A percentile compares a stretch with the other conserved stretches of the same genome.
Evolutionary conservation across 768 basidiomycete genomes (phyloP).

Genomic region (Amanita rubescens): DNA sequence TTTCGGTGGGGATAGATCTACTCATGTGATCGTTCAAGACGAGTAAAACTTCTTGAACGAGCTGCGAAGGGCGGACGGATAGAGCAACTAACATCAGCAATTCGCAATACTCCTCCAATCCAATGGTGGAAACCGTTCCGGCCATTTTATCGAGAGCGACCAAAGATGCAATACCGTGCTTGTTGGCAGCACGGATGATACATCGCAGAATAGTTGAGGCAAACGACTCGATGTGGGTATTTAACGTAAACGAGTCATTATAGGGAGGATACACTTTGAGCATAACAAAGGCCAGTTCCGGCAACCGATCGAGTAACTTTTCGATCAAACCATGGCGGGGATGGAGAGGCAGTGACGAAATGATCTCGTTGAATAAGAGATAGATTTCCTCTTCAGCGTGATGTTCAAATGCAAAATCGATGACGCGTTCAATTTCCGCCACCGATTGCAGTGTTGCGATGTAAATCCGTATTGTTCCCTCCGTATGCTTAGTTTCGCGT

Average conservation of each 20-base stretch:
- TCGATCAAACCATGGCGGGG: constrained; percentile 18
- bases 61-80: constrained; percentile 41
- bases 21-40: constrained; percentile 46
- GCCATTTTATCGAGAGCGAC: constrained; percentile 53
- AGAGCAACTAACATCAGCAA: constrained; percentile 43
- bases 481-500: constrained; percentile 17
- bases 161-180: constrained; percentile 45
- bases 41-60: constrained; percentile 54
- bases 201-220: constrained; percentile 32
- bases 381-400: constrained; percentile 50
- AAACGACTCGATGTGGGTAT: constrained; percentile 23
- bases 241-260: constrained; percentile 23
- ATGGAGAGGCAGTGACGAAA: constrained; percentile 22
- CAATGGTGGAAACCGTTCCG: constrained; percentile 32
- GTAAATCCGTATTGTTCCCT: constrained; percentile 18
- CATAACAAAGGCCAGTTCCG: constrained; percentile 46
- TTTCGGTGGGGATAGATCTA: constrained; percentile 15
- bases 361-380: constrained; percentile 37
- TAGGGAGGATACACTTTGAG: constrained; percentile 41
- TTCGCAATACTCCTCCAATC: constrained; percentile 39
- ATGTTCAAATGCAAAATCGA: constrained; percentile 37
- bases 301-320: constrained; percentile 42
- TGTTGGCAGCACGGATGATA: constrained; percentile 49
- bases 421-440: constrained; percentile 25
- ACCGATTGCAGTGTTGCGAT: constrained; percentile 17